Evolutionary conservation across 176 grass and related monocot genomes (phyloP).

Genomic region (Oryza brachyantha): DNA sequence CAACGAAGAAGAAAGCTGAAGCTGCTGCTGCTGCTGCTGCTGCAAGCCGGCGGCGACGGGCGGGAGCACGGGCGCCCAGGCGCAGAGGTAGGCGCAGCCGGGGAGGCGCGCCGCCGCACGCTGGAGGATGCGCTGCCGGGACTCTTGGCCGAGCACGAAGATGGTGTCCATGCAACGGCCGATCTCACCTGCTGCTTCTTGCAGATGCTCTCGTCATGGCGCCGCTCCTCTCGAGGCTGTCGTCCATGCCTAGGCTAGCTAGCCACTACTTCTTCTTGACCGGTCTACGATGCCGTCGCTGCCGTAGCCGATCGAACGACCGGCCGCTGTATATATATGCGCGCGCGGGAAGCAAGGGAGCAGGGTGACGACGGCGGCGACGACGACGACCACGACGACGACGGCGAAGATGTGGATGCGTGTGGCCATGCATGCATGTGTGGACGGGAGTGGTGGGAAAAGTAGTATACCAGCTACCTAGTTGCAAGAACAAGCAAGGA

Average conservation of each 20-base stretch:
- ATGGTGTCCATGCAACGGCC: conserved; percentile 25
- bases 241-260: background rate
- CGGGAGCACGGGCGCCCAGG: conserved; percentile 14
- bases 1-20: background rate
- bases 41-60: background rate
- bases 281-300: background rate
- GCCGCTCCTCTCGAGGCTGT: background rate
- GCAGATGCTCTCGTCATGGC: no score
- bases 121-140: conserved; percentile 41
- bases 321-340: background rate
- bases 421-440: conserved; percentile 16
- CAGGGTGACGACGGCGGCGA: no score
- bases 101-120: conserved; percentile 42
- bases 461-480: no score
- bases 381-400: background rate
- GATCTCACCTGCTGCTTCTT: background rate
- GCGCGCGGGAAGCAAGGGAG: background rate
- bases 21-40: background rate
- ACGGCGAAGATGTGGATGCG: background rate
- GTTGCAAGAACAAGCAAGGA: no score
- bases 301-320: background rate
- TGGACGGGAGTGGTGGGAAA: conserved; percentile 46
- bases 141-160: conserved; percentile 43
- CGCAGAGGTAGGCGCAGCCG: conserved; percentile 50
- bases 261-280: background rate